Base-by-base conservation (phyloP, 2,329 filamentous ascomycete genomes). In the Graphilbum sp. region DNA sequence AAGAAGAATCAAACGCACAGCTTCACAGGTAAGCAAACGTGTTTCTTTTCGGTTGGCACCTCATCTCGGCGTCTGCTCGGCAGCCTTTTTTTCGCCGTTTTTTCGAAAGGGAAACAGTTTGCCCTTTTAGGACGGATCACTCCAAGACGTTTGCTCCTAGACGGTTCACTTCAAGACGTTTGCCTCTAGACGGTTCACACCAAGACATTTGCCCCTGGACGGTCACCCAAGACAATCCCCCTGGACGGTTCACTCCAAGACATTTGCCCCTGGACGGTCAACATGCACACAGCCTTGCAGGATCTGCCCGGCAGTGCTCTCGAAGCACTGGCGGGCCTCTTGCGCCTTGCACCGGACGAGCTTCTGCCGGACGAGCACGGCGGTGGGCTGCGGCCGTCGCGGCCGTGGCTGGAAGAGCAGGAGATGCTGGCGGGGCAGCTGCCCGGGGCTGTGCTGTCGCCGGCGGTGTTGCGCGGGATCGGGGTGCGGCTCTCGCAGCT, bases 401-500 rank as follows among this genome's bases (percentile, higher is more conserved):
- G 25, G 3, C 13, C 4, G 4, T 47, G 46, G 46, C 37, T 39
- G 13, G 24, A 30, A 8, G 33, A 39, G 8, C 46, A 47, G 30
- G 36, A 35, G 25, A n/a, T 17, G n/a, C 37, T 32, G 13, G 27
- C 43, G 5, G n/a, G 36, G 4, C 36, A 24, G 5, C 40, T 47
- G n/a, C 44, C 42, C 23, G 13, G 3, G 4, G 12, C 32, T 2
- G 32, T 47, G 3, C 42, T 23, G 11, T n/a, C 23, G 2, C 46
- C 41, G 3, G n/a, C 16, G 1, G 39, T 36, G 2, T 34, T 61
- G 7, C 47, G 49, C 31, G 55, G 60, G 6, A 38, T 60, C 4
- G 46, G 52, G 17, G 48, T 56, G 32, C 52, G 49, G 31, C 38
- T 61, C 13, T 46, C 44, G n/a, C 52, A 55, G 38, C 41, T 46